phyloP scores from a whole-genome alignment of 306 rosid genomes.

The Lotus japonicus region DNA sequence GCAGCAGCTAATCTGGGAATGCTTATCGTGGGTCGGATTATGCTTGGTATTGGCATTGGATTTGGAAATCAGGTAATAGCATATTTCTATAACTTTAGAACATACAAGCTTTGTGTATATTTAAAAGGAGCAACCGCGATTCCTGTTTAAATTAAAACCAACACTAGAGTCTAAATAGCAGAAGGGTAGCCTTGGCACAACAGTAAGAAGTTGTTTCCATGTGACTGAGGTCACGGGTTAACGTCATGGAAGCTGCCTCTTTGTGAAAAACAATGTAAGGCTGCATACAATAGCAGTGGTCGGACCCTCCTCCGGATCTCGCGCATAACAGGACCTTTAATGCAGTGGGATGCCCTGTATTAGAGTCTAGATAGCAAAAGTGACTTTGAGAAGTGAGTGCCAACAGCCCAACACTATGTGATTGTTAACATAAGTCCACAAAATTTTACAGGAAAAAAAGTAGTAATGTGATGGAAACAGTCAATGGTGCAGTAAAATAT shows the following conservation, averaged over 20 bases:
- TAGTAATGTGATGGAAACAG: constrained; percentile 13
- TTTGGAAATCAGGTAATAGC: constrained; percentile 86
- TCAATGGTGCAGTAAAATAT: not conserved
- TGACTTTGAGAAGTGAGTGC: not conserved
- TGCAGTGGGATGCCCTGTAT: no score
- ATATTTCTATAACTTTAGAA: not conserved
- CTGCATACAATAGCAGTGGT: no score
- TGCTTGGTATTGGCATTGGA: constrained; percentile 96
- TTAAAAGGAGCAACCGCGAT: not conserved
- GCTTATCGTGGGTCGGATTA: constrained; percentile 73
- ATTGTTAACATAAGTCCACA: not conserved
- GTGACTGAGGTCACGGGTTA: no score
- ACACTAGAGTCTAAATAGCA: not conserved
- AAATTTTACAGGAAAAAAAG: constrained; percentile 11
- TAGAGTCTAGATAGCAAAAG: not conserved
- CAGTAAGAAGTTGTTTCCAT: no score
- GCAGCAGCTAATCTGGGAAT: constrained; percentile 54
- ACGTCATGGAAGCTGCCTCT: no score
- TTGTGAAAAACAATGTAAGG: no score
- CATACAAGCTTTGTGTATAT: not conserved
- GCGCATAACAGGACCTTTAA: no score
- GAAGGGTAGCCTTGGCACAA: not conserved
- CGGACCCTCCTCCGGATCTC: no score
- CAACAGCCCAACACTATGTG: not conserved
- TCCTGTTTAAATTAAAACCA: not conserved